phyloP scores from a whole-genome alignment of 805 yeast genomes.

The Candida rishiriensis region DNA sequence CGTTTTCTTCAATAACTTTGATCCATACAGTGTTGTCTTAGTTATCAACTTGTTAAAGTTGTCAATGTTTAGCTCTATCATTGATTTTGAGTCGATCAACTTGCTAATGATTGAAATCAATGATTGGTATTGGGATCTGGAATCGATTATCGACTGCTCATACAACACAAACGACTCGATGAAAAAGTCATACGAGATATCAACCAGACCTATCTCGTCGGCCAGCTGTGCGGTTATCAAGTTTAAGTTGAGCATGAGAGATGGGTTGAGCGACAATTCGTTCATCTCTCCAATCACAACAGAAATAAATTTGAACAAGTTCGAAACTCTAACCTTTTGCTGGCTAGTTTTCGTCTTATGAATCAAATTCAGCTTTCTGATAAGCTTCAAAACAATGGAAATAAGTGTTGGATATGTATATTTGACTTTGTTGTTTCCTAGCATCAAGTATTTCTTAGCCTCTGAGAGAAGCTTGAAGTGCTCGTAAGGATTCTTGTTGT shows the following conservation, averaged over 20 bases:
- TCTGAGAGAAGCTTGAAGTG: slow-evolving; percentile 43
- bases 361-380: slow-evolving; percentile 42
- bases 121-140: slow-evolving; percentile 46
- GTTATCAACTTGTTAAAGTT: slow-evolving; percentile 81
- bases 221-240: slow-evolving; percentile 70
- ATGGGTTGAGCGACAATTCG: slow-evolving; percentile 29
- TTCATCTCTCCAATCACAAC: slow-evolving; percentile 65
- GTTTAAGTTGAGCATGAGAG: slow-evolving; percentile 42
- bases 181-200: slow-evolving; percentile 80
- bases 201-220: slow-evolving; percentile 68
- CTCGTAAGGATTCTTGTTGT: slow-evolving; percentile 41
- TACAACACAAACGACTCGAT: slow-evolving; percentile 83
- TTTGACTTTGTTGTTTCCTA: slow-evolving; percentile 52
- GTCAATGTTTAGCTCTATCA: slow-evolving; percentile 39
- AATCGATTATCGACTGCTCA: slow-evolving; percentile 56
- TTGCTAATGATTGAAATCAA: slow-evolving; percentile 43
- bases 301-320: slow-evolving; percentile 69
- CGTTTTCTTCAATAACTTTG: slow-evolving; percentile 82
- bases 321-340: slow-evolving; percentile 17
- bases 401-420: slow-evolving; percentile 77
- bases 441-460: slow-evolving; percentile 45
- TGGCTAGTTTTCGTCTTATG: slow-evolving; percentile 19
- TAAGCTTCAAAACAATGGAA: slow-evolving; percentile 52
- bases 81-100: slow-evolving; percentile 37
- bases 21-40: slow-evolving; percentile 81